Base-by-base conservation (phyloP, 73 alveolate species). In the Blepharisma japonicum region DNA sequence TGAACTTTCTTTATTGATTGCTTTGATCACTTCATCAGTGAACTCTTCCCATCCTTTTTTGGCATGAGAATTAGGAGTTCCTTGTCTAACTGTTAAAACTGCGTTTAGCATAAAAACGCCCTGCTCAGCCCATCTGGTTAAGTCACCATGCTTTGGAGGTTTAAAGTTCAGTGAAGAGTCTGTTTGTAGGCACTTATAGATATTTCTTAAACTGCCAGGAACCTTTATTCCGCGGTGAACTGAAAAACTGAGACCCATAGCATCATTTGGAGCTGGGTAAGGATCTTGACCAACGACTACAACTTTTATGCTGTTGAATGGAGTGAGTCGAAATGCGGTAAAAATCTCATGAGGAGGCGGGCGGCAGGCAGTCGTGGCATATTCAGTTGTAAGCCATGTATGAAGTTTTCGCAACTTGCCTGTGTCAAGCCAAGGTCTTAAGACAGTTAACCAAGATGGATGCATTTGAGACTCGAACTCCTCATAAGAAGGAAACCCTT, bases 281-380 rank as follows among this genome's bases (percentile, higher is more conserved):
- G 98, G 98, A 74, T 95, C 99, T 83, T 95, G 95, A 4, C 99
- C 99, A 32, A 95, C 92, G 20, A 95, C 85, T 46, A 95, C 98
- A 8, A 94, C 97, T 55, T 95, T 88, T 21, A 93, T 87, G 68
- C 87, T 81, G 45, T 85, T 87, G 77, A 86, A 85, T 4, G 94
- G 94, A 8, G 96, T 84, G 38, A 71, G 88, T 61, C 79, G 53
- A 81, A 93, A 95, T 6, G 98, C 98, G 71, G 91, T 89, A 89
- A 95, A 95, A 9, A 95, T 89, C 66, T 80, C 68, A 27, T 87
- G 86, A 50, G 71, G 78, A 6, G 98, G 98, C 68, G 99, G 99
- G 78, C 82, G 91, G 54, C 91, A 85, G 7, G 91, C 77, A 56
- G 81, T 77, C 55, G 85, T 78, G 68, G 56, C 77, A 86, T 91